Conservation (phyloP, 257 asterid genomes). For the Leonotis leonurus region DNA sequence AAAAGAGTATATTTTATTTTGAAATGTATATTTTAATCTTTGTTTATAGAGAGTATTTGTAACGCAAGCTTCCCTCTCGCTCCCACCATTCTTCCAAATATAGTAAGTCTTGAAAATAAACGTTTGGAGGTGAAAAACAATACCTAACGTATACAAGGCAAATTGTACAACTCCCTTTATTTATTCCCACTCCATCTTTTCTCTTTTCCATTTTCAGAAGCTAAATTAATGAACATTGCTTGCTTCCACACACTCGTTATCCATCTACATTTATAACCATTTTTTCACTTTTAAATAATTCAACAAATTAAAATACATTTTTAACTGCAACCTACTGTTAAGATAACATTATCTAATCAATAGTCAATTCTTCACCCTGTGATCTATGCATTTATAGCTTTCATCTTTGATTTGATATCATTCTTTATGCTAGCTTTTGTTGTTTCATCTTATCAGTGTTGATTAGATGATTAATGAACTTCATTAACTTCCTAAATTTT, state of each 20-base stretch:
- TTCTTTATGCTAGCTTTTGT: neutral
- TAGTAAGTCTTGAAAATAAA: conserved; percentile 13
- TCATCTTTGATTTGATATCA: too few relatives aligned
- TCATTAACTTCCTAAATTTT: too few relatives aligned
- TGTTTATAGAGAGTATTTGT: too few relatives aligned
- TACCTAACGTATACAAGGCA: neutral
- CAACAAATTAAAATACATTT: too few relatives aligned
- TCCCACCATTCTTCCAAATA: neutral
- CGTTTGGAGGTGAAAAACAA: conserved; percentile 9
- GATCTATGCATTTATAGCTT: too few relatives aligned
- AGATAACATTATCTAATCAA: too few relatives aligned
- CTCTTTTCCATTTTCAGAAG: conserved; percentile 6
- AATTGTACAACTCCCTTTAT: conserved; percentile 12
- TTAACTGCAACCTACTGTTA: too few relatives aligned
- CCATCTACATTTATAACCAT: neutral
- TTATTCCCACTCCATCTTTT: conserved; percentile 9
- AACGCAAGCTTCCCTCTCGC: too few relatives aligned
- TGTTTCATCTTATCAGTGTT: neutral
- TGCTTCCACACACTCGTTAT: neutral
- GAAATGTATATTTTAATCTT: too few relatives aligned
- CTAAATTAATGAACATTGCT: too few relatives aligned
- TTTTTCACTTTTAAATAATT: neutral
- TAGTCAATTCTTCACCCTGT: too few relatives aligned
- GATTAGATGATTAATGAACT: neutral
- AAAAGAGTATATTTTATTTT: too few relatives aligned